Percentiles rank a stretch among this genome's conserved stretches.
Conservation (phyloP, 2,329 filamentous ascomycete genomes). For the Seiridium unicorne region DNA sequence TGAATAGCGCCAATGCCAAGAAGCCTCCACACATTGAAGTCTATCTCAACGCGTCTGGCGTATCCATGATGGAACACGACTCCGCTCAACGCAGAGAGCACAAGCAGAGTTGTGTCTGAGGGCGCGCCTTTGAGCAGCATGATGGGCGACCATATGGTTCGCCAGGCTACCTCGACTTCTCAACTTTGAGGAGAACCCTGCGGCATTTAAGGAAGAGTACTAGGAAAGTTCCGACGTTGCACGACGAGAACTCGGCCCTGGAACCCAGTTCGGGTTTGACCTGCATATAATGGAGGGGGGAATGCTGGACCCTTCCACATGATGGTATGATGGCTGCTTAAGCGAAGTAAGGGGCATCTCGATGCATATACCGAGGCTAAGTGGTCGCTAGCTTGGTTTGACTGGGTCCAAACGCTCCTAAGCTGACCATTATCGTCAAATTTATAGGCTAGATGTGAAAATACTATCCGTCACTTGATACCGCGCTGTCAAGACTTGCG, state of each 20-base stretch:
- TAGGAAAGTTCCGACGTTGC: not conserved
- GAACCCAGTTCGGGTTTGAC: not conserved
- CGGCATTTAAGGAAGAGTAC: not conserved
- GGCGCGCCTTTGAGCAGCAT: not conserved
- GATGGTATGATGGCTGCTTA: no score
- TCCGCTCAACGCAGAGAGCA: not conserved
- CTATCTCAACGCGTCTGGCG: conserved; percentile 9
- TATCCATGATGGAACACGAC: conserved; percentile 10
- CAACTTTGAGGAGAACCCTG: not conserved
- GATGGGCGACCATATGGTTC: not conserved
- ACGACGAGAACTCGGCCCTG: not conserved
- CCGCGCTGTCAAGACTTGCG: no score
- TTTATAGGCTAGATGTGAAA: no score
- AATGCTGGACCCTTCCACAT: no score
- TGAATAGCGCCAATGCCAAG: not conserved
- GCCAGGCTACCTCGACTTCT: not conserved
- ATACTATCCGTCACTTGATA: no score
- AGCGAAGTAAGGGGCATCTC: no score
- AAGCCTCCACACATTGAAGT: conserved; percentile 4
- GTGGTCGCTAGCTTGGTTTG: no score
- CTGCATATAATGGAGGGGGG: not conserved
- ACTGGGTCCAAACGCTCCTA: no score
- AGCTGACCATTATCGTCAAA: no score
- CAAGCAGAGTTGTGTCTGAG: not conserved
- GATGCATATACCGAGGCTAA: no score